Conservation (phyloP, 306 rosid genomes). For the Cucurbita argyrosperma region DNA sequence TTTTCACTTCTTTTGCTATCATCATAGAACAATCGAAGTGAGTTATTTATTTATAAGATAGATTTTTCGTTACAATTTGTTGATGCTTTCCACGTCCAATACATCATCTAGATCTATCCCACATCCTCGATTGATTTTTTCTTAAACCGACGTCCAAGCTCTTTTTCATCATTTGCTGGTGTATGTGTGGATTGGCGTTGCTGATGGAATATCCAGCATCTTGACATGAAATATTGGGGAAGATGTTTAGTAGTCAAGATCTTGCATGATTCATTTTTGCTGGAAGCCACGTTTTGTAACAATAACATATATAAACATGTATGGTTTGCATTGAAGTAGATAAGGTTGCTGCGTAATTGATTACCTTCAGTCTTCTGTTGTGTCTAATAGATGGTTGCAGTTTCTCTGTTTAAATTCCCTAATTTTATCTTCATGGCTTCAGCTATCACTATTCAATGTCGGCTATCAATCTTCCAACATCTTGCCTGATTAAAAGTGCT, state of each 20-base stretch:
- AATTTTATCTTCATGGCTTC: neutral
- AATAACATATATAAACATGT: neutral
- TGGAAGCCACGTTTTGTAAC: too few relatives aligned
- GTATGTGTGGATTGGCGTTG: neutral
- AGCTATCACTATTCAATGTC: conserved; percentile 28
- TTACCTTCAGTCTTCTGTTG: neutral
- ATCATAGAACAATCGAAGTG: neutral
- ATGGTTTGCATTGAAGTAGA: neutral
- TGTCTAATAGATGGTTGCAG: neutral
- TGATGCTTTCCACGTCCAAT: neutral
- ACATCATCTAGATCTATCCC: neutral
- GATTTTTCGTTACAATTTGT: neutral
- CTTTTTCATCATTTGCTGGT: neutral
- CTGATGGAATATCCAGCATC: neutral
- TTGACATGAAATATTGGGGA: neutral
- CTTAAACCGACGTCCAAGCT: too few relatives aligned
- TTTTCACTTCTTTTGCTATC: neutral
- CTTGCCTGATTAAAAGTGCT: conserved; percentile 14
- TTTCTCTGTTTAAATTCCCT: neutral
- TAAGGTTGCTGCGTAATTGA: neutral
- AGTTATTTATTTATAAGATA: neutral
- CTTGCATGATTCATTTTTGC: neutral
- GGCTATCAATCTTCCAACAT: conserved; percentile 16
- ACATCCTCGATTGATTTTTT: too few relatives aligned
- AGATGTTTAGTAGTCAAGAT: neutral